Base-by-base conservation (phyloP, 495 filamentous ascomycete genomes). In the Neurospora hispaniola region DNA sequence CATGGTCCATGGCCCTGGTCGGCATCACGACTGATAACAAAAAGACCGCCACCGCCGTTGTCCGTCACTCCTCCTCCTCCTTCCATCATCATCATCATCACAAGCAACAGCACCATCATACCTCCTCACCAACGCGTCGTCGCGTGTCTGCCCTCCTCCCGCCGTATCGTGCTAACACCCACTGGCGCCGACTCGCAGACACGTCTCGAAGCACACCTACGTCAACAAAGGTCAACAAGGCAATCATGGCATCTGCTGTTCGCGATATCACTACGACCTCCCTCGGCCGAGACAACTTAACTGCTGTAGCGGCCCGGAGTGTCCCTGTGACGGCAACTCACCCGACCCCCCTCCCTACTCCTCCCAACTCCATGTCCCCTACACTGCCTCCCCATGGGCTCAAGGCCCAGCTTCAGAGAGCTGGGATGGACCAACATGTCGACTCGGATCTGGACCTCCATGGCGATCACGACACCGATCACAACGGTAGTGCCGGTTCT, bases 361-460 rank as follows among this genome's bases (percentile, higher is more conserved):
- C 95, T 78, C 95, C 95, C 71, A 96, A 96, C 84, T 98, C 96
- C 79, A 94, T 98, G 80, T 98, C 95, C 44, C 96, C 95, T 41
- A 90, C 89, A 71, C 88, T 98, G 70, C 90, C 92, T 76, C 92
- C 96, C 66, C 93, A 94, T 74, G 90, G 88, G 76, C 90, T 92
- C 78, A 89, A 89, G 76, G 82, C 85, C 76, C 86, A 88, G 82
- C 86, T 81, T 84, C 82, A 80, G 86, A 85, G 76, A 84, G 87
- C 87, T 68, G 86, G 84, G 74, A 87, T 91, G 75, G 86, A 88
- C 72, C 54, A 66, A 66, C 87, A 91, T 75, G 86, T 94, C 81
- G 94, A 96, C 78, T 96, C 93, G 66, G 94, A 98, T 79, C 88
- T 96, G 76, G 94, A 96, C 76, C 88, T 96, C 72, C 87, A 91